Evolutionary conservation across 495 filamentous ascomycete species (phyloP), one percentile per base, ranked within the genome.

Genomic region (Margaritispora aquatica): DNA sequence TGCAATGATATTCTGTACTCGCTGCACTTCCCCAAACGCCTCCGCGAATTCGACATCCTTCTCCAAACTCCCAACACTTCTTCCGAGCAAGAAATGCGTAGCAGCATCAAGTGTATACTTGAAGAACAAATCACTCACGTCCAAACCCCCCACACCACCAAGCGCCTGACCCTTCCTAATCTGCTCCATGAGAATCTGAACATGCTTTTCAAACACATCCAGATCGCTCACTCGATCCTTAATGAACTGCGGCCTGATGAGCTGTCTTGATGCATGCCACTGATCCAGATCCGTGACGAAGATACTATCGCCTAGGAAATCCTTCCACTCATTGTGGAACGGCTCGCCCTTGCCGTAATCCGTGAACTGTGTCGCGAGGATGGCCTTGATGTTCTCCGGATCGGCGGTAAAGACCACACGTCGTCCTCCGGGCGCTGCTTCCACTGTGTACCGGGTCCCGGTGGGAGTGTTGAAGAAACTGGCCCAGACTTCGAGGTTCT

Each of bases 31-130:
- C 66, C 73, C 77, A 69, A 94, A 92, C 15, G 87, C 85, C 49
- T 85, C 79, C n/a, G 86, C 87, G 67, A 94, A 92, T 1, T 72
- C 57, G 26, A 63, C 54, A n/a, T 64, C 57, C 1, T 68, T 72
- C 22, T 73, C 67, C n/a, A 92, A 75, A 63, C 84, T 90, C 60
- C 88, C 78, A 15, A 89, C 83, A 53, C 84, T 83, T 50, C 85
- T 74, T 15, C 92, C 92, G n/a, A 96, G 79, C 31, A 97, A 73
- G 68, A 94, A 96, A 58, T 93, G 88, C 15, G 92, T 94, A 1
- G 89, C 84, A 1, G 85, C 75, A 69, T 97, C 92, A 10, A 97
- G 75, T 1, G 90, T 92, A 63, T 86, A 89, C 9, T 89, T 81
- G 75, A 89, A 92, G 69, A 93, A 86, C 20, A 92, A 74, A 9